Evolutionary conservation across 192 early-diverging fungal species (phyloP), one percentile per base, ranked within the genome.

Genomic region (Coemansia sp.): DNA sequence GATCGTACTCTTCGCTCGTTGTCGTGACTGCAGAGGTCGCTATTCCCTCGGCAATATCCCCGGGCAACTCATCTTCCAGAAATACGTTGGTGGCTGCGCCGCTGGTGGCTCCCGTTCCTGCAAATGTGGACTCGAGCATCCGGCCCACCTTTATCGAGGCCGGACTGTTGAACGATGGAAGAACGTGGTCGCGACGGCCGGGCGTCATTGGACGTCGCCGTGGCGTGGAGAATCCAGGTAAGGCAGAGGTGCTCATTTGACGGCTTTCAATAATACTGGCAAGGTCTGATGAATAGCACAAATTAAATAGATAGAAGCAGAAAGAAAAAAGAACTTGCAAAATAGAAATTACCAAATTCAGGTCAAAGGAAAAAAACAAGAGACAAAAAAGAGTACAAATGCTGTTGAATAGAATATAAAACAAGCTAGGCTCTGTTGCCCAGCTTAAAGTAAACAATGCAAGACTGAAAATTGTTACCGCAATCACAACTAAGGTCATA

Each of bases 161-260:
- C 8, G 80, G 80, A 36, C 80, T 82, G 72, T 74, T 74, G 66
- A 82, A 82, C 2, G 66, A 54, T 1, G 80, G 80, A 26, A 82
- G 68, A 8, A 55, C 62, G 66, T 71, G 65, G 80, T 77, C 80
- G 11, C 80, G 80, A 0, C 80, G 68, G 0, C 80, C 80, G 1
- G 80, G 80, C 48, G 80, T 82, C 57, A 77, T 36, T 42, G 80
- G 75, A 13, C 80, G 80, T 16, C 80, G 71, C 18, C 72, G 68
- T 9, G 80, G 80, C 40, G 80, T 82, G 15, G 72, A 65, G 18
- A 82, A 59, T 0, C 74, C 80, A 18, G 51, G 51, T 26, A 54
- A 54, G 11, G 51, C 51, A 54, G 21, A 26, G 18, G 51, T 54
- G 51, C 51, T 54, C 51, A 54, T 54, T 54, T 54, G 22, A 2